Percentiles rank a stretch among this genome's conserved stretches.
These are phyloP conservation scores for Metschnikowia lunata DNA, from an alignment of 805 yeast genomes.

Conservation along the genomic window DNA sequence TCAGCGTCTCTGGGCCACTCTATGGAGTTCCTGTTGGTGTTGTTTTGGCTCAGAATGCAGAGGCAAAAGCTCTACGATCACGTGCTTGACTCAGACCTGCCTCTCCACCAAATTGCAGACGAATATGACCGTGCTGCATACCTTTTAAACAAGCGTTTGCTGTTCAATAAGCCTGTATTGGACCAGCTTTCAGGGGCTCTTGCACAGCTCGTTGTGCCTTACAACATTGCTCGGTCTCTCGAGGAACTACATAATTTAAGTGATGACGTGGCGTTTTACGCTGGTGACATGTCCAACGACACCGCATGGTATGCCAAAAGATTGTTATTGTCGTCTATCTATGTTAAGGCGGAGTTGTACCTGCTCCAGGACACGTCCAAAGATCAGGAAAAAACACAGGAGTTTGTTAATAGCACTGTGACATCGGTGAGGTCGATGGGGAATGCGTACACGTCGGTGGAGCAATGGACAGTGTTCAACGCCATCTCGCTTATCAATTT, in stretches of 20 bases:
- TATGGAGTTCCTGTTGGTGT: constrained; percentile 50
- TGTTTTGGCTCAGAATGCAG: constrained; percentile 45
- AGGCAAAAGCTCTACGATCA: constrained; percentile 35
- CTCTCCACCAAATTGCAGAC: constrained; percentile 24
- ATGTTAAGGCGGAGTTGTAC: constrained; percentile 72
- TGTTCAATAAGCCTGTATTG: constrained; percentile 47
- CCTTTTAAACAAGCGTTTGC: constrained; percentile 47
- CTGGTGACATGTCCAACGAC: constrained; percentile 77
- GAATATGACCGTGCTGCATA: constrained; percentile 43
- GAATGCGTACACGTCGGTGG: constrained; percentile 55
- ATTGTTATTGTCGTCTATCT: constrained; percentile 60
- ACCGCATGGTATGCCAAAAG: constrained; percentile 93
- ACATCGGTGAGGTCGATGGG: constrained; percentile 52
- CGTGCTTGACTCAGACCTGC: constrained; percentile 19
- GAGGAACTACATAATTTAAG: constrained; percentile 69
- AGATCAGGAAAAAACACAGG: constrained; percentile 52
- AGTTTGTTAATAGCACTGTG: constrained; percentile 60
- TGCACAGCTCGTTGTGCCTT: constrained; percentile 61
- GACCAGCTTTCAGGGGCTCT: constrained; percentile 47
- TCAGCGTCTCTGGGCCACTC: constrained; percentile 22
- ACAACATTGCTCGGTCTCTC: constrained; percentile 51
- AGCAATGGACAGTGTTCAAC: constrained; percentile 74
- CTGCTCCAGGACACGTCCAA: constrained; percentile 71
- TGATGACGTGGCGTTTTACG: constrained; percentile 77
- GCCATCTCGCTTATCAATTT: constrained; percentile 62